Evolutionary conservation across 108 stramenopile species (phyloP).

Genomic region (Pseudonitzschia multistriata): DNA sequence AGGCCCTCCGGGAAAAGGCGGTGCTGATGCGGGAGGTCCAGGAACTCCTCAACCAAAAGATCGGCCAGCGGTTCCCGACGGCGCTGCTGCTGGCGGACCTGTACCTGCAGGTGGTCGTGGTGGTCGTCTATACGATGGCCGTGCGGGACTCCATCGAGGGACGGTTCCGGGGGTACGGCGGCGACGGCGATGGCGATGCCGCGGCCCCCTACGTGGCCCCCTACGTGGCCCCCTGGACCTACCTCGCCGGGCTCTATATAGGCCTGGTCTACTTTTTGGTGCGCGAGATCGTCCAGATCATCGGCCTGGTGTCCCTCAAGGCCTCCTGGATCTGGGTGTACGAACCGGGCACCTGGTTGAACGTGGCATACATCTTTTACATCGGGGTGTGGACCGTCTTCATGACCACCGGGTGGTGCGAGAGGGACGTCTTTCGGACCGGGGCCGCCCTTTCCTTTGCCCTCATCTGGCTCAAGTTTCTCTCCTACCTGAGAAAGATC

Average conservation of each 20-base stretch:
- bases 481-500: slow-evolving; percentile 48
- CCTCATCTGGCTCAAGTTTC: slow-evolving; percentile 45
- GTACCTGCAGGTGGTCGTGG: slow-evolving; percentile 36
- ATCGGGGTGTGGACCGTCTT: slow-evolving; percentile 50
- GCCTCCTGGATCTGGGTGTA: slow-evolving; percentile 54
- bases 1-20: slow-evolving; percentile 59
- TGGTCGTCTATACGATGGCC: slow-evolving; percentile 24
- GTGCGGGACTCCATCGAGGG: slow-evolving; percentile 31
- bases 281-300: slow-evolving; percentile 64
- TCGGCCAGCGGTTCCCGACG: slow-evolving; percentile 71
- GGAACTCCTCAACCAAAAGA: slow-evolving; percentile 64
- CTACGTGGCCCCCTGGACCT: not conserved
- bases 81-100: slow-evolving; percentile 56
- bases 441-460: slow-evolving; percentile 37
- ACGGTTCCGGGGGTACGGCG: slow-evolving; percentile 16
- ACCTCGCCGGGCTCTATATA: slow-evolving; percentile 34
- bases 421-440: slow-evolving; percentile 33
- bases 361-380: slow-evolving; percentile 42
- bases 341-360: slow-evolving; percentile 70
- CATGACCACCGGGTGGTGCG: slow-evolving; percentile 40
- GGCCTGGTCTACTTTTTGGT: slow-evolving; percentile 65
- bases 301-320: slow-evolving; percentile 53
- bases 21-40: slow-evolving; percentile 65
- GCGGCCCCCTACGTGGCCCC: not conserved
- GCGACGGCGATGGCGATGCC: not conserved